Percentiles rank a stretch among this genome's conserved stretches.
These are phyloP conservation scores for Achlya hypogyna DNA, from an alignment of 352 stramenopile species.

Conservation along the genomic window DNA sequence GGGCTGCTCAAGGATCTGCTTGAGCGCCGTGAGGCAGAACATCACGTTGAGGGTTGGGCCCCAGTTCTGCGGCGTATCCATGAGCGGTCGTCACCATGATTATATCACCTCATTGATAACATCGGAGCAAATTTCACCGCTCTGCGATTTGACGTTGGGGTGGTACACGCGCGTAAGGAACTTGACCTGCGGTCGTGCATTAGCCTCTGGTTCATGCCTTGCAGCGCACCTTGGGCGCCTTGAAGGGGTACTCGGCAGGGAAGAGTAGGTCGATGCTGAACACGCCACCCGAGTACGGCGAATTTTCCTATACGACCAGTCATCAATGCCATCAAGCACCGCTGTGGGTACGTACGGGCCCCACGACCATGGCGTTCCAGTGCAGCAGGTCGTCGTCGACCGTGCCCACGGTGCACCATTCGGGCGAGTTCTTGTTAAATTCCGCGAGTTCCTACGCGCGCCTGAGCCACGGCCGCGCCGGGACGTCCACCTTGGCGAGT, in stretches of 20 bases:
- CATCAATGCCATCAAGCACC: background rate
- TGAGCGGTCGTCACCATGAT: background rate
- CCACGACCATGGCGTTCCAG: constrained; percentile 86
- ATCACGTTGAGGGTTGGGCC: constrained; percentile 92
- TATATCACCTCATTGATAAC: constrained; percentile 77
- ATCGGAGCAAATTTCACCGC: constrained; percentile 94
- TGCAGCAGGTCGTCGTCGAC: constrained; percentile 86
- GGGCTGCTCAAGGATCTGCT: constrained; percentile 92
- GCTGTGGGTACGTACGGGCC: constrained; percentile 46
- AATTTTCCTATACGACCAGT: constrained; percentile 45
- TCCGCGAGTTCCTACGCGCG: constrained; percentile 65
- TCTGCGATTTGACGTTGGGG: constrained; percentile 94
- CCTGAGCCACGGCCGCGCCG: background rate
- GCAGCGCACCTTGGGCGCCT: constrained; percentile 67
- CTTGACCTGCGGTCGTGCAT: constrained; percentile 43
- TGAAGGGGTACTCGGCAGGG: constrained; percentile 94
- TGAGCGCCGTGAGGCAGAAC: constrained; percentile 87
- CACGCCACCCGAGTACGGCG: constrained; percentile 80
- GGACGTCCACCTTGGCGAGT: constrained; percentile 54
- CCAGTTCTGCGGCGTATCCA: constrained; percentile 76
- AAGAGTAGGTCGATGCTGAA: constrained; percentile 95
- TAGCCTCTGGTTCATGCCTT: background rate
- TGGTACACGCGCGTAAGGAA: constrained; percentile 96
- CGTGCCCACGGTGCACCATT: constrained; percentile 80
- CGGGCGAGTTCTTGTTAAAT: constrained; percentile 84